These are phyloP conservation scores for Leccinum pellstonianum DNA, from an alignment of 768 basidiomycete genomes.

Conservation along the genomic window DNA sequence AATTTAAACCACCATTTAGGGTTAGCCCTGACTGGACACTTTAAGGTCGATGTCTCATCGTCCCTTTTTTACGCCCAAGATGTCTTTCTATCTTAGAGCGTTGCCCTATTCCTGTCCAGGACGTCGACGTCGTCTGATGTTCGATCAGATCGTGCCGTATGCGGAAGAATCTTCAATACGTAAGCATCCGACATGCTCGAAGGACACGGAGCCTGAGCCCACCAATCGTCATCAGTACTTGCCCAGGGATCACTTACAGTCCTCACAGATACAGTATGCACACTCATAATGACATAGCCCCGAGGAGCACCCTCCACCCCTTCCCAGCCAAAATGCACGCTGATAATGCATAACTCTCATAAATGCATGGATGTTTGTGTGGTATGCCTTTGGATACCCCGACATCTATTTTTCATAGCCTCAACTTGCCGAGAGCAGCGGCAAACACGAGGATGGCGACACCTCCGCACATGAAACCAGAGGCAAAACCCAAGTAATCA, in stretches of 20 bases:
- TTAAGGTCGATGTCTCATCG: neutral
- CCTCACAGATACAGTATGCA: no score
- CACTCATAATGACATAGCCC: neutral
- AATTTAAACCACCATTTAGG: neutral
- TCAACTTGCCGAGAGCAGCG: constrained; percentile 8
- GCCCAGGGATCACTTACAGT: neutral
- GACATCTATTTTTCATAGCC: neutral
- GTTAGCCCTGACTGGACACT: neutral
- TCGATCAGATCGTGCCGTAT: neutral
- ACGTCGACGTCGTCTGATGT: neutral
- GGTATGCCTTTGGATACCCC: no score
- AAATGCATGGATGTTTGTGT: neutral
- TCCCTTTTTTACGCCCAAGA: neutral
- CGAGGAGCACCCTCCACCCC: neutral
- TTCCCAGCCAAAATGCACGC: neutral
- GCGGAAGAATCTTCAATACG: neutral
- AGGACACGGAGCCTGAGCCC: neutral
- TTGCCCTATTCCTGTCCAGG: neutral
- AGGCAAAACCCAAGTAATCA: constrained; percentile 10
- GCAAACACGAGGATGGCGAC: neutral
- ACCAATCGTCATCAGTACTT: neutral
- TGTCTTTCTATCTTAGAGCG: neutral
- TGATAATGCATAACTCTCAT: neutral
- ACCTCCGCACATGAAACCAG: constrained; percentile 21
- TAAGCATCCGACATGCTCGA: neutral